phyloP scores from a whole-genome alignment of 2,329 filamentous ascomycete genomes.

The Endoconidiophora polonica region DNA sequence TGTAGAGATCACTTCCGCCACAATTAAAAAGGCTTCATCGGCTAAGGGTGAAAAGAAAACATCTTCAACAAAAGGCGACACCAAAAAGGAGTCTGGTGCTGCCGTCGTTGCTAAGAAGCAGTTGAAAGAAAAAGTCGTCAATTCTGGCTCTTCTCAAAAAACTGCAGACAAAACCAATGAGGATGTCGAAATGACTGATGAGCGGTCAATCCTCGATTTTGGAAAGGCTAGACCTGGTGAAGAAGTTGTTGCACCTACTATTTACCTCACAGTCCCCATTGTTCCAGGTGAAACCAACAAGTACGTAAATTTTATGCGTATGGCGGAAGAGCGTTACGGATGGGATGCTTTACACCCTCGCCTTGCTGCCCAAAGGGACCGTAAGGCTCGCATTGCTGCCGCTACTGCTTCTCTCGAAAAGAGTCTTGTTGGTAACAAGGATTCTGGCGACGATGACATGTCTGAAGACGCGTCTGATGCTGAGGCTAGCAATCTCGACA shows the following conservation, averaged over 20 bases:
- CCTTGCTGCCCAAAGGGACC: slow-evolving; percentile 72
- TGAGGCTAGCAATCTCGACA: slow-evolving; percentile 79
- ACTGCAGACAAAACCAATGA: slow-evolving; percentile 36
- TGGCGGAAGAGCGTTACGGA: slow-evolving; percentile 87
- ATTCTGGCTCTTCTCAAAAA: slow-evolving; percentile 32
- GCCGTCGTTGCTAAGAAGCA: slow-evolving; percentile 15
- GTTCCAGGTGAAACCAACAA: slow-evolving; percentile 63
- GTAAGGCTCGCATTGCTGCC: slow-evolving; percentile 73
- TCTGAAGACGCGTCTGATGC: slow-evolving; percentile 58
- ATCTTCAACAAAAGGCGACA: slow-evolving; percentile 24
- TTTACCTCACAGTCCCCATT: slow-evolving; percentile 69
- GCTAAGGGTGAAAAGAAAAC: slow-evolving; percentile 18
- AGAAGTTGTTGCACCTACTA: slow-evolving; percentile 50
- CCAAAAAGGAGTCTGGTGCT: slow-evolving; percentile 30
- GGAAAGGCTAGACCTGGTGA: slow-evolving; percentile 42
- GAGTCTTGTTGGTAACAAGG: slow-evolving; percentile 37
- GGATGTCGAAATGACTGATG: slow-evolving; percentile 24
- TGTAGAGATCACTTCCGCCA: neutral
- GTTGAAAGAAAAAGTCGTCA: slow-evolving; percentile 19
- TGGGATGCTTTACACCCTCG: slow-evolving; percentile 88
- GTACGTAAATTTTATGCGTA: slow-evolving; percentile 84
- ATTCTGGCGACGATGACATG: slow-evolving; percentile 49
- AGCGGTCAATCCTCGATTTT: slow-evolving; percentile 44
- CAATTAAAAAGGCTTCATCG: slow-evolving; percentile 9
- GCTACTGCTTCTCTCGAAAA: slow-evolving; percentile 75